phyloP scores from a whole-genome alignment of 108 stramenopile genomes.

The Skeletonema potamos region DNA sequence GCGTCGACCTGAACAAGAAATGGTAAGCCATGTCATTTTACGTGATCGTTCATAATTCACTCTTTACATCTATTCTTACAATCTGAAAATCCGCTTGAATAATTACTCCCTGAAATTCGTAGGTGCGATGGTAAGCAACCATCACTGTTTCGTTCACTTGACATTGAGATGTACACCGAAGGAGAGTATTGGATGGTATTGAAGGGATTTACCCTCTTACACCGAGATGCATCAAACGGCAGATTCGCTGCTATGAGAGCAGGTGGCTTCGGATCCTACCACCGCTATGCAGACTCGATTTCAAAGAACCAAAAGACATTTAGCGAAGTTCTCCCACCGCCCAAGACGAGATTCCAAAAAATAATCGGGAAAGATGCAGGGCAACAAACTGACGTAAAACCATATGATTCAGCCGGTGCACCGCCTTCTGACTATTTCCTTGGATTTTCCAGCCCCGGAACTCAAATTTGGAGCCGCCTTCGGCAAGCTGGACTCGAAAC shows the following conservation, averaged over 20 bases:
- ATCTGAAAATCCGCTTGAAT: background rate
- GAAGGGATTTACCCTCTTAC: constrained; percentile 80
- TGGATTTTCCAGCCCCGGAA: constrained; percentile 46
- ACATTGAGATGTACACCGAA: constrained; percentile 87
- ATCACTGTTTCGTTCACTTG: constrained; percentile 59
- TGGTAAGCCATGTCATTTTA: constrained; percentile 45
- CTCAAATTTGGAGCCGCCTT: constrained; percentile 88
- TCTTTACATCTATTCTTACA: background rate
- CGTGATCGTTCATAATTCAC: background rate
- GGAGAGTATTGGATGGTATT: constrained; percentile 92
- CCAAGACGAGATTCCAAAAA: constrained; percentile 35
- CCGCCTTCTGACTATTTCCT: constrained; percentile 89
- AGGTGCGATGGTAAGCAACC: constrained; percentile 64
- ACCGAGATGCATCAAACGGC: constrained; percentile 78
- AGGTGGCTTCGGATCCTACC: constrained; percentile 72
- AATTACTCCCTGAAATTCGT: background rate
- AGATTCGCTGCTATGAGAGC: constrained; percentile 75
- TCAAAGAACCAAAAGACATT: constrained; percentile 15
- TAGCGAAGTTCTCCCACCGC: constrained; percentile 30
- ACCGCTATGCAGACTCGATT: constrained; percentile 23
- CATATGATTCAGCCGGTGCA: constrained; percentile 37
- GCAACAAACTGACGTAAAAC: constrained; percentile 37
- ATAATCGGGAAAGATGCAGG: constrained; percentile 47
- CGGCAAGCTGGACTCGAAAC: constrained; percentile 89
- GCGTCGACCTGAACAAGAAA: constrained; percentile 47